These are phyloP conservation scores for Kazachstania psychrophila DNA, from an alignment of 805 yeast genomes.

Conservation along the genomic window DNA sequence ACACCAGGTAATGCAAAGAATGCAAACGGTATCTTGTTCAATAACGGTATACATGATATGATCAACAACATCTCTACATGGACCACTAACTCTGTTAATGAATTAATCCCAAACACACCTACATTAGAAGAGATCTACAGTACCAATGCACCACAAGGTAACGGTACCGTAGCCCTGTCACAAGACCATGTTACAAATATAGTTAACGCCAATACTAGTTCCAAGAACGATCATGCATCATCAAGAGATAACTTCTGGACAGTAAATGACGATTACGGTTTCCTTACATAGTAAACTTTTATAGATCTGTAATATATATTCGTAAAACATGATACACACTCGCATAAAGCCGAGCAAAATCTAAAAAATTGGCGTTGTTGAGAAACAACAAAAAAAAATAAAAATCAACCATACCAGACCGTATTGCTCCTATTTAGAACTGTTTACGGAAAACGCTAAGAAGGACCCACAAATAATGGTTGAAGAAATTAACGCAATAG, in stretches of 20 bases:
- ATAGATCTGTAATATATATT: neutral
- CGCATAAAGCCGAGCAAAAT: neutral
- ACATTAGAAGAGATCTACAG: neutral
- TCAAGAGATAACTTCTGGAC: constrained; percentile 33
- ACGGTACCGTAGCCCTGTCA: neutral
- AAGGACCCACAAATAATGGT: no score
- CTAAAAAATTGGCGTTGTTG: no score
- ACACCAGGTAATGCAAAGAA: neutral
- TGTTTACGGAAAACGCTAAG: no score
- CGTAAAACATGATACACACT: neutral
- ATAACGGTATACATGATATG: constrained; percentile 45
- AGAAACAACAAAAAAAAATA: no score
- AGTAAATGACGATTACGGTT: constrained; percentile 39
- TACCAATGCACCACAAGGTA: neutral
- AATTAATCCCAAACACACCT: constrained; percentile 12
- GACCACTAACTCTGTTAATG: constrained; percentile 34
- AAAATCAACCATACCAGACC: no score
- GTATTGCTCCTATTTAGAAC: no score
- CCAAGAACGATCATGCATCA: neutral
- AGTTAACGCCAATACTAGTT: neutral
- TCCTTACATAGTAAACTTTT: constrained; percentile 27
- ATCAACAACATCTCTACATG: constrained; percentile 52
- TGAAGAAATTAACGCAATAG: no score
- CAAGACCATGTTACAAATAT: neutral
- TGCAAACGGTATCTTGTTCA: constrained; percentile 17